Percentiles rank a stretch among this genome's conserved stretches.
These are phyloP conservation scores for Macrocybe gigantea DNA, from an alignment of 768 basidiomycete genomes.

Conservation along the genomic window DNA sequence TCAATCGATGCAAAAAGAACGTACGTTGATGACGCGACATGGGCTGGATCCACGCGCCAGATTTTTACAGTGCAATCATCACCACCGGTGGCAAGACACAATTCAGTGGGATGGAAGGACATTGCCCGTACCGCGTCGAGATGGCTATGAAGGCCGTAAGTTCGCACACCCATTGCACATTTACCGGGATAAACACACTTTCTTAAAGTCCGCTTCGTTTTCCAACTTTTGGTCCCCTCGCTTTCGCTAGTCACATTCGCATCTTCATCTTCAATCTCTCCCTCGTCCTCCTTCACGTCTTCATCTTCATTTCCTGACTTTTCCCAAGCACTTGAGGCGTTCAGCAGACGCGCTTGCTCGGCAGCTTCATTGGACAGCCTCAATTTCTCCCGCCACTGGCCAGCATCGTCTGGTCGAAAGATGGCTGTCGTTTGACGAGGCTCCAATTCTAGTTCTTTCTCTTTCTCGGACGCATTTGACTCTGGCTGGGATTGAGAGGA, in stretches of 20 bases:
- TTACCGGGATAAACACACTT: conserved; percentile 54
- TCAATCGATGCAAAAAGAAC: conserved; percentile 25
- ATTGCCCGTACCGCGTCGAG: conserved; percentile 89
- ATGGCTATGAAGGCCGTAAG: conserved; percentile 51
- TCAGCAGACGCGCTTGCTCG: conserved; percentile 42
- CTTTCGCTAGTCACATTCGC: conserved; percentile 59
- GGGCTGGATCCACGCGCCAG: conserved; percentile 82
- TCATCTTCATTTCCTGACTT: conserved; percentile 51
- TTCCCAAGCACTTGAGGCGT: conserved; percentile 43
- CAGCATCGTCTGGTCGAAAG: conserved; percentile 80
- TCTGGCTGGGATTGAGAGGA: conserved; percentile 26
- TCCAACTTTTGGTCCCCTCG: conserved; percentile 75
- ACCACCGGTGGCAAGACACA: conserved; percentile 87
- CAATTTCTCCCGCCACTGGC: conserved; percentile 82
- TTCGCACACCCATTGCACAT: conserved; percentile 9
- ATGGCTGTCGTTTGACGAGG: conserved; percentile 67
- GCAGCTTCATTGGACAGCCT: conserved; percentile 58
- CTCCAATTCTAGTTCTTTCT: conserved; percentile 43
- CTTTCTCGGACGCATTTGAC: conserved; percentile 22
- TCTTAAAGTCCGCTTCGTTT: conserved; percentile 78
- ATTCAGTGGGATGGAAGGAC: conserved; percentile 82
- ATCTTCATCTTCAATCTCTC: conserved; percentile 61
- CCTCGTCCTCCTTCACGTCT: conserved; percentile 68
- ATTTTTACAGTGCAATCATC: conserved; percentile 96
- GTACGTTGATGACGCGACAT: conserved; percentile 72